A percentile compares a stretch with the other conserved stretches of the same genome.
phyloP scores from a whole-genome alignment of 176 grass and related monocot genomes.

The Melocanna baccifera region DNA sequence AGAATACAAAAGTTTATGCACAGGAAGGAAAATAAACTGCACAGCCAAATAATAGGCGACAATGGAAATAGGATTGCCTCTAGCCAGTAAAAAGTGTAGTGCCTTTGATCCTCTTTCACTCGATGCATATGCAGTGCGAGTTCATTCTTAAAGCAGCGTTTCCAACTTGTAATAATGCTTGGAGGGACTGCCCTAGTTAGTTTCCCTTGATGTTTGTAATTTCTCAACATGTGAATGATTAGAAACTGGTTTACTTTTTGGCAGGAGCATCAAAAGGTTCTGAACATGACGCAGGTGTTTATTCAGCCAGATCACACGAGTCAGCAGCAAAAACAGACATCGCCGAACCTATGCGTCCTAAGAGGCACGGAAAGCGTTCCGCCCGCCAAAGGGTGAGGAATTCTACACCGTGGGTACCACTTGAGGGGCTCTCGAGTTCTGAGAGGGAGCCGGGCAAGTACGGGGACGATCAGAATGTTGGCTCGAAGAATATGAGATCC shows the following conservation, averaged over 20 bases:
- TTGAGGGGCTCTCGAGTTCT: background rate
- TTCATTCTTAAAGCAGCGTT: too few species aligned
- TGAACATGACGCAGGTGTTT: background rate
- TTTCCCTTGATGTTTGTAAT: too few species aligned
- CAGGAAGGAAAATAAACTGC: too few species aligned
- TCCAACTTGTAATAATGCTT: too few species aligned
- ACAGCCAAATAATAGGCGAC: too few species aligned
- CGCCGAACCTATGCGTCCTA: background rate
- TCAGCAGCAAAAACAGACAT: background rate
- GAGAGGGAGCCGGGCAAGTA: background rate
- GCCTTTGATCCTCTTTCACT: too few species aligned
- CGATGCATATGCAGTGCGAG: too few species aligned
- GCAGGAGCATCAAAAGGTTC: background rate
- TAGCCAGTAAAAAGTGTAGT: too few species aligned
- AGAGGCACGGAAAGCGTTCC: constrained; percentile 5
- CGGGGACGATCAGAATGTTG: background rate
- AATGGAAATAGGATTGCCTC: too few species aligned
- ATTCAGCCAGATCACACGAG: background rate
- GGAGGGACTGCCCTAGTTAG: too few species aligned
- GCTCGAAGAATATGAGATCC: background rate
- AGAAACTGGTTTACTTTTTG: background rate
- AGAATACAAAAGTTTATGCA: too few species aligned
- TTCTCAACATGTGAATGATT: background rate
- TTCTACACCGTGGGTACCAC: background rate
- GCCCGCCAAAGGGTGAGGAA: background rate